Evolutionary conservation across 1,139 yeast genomes (phyloP), one percentile per base, ranked within the genome.

Genomic region (Yamadazyma triangularis): DNA sequence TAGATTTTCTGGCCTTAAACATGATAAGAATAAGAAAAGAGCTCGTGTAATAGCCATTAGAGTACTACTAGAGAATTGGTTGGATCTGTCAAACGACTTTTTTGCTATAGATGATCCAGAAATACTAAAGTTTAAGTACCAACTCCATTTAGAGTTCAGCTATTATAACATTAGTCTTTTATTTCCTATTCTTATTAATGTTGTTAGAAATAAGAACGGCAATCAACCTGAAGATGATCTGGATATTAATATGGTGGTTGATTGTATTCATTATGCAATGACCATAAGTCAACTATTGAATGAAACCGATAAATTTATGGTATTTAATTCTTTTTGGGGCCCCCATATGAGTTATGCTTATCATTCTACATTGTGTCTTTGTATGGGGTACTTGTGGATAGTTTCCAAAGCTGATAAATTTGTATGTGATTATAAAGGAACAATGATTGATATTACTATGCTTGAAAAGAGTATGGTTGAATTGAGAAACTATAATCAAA

Each of bases 321-420:
- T 16, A 6, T 15, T 34, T 13, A 36, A 36, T 15, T 20, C 35
- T 3, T 27, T 36, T 15, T 36, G 35, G 35, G 34, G 39, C 24
- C 31, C 31, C 4, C 35, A 36, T 25, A 22, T 33, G 4, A 20
- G 18, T 14, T 36, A 20, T 29, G 39, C 38, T 8, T 27, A 28
- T 20, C 28, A 36, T 25, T 30, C 34, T 8, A 24, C 34, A 2
- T 21, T 36, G 8, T 31, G 39, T 13, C 23, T 34, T 9, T 36
- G 39, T 15, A 22, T 8, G 4, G 23, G 13, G 9, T 31, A 24
- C 14, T 19, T 26, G 2, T 36, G 39, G 39, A 16, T 36, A 28
- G 21, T 15, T 4, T 8, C 14, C 5, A 26, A 21, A 6, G n/a
- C 14, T 11, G 23, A 16, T 12, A 10, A n/a, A 6, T 12, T n/a